phyloP scores from a whole-genome alignment of 2,329 filamentous ascomycete genomes.

The Teratosphaeria zuluensis region DNA sequence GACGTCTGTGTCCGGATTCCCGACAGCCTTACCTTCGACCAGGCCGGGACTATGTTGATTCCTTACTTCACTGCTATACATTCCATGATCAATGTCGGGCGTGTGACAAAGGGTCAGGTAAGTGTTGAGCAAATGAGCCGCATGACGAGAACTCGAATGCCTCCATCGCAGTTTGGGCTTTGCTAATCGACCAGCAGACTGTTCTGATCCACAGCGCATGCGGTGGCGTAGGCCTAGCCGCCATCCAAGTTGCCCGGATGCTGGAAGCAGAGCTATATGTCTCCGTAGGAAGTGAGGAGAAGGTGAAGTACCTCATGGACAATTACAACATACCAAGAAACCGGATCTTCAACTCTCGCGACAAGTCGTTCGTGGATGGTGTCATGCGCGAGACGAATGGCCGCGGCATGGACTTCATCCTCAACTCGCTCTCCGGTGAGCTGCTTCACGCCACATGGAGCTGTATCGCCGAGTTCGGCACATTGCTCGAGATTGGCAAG shows the following conservation, averaged over 20 bases:
- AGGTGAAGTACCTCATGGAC: constrained; percentile 13
- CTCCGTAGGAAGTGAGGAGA: constrained; percentile 17
- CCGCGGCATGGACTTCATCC: constrained; percentile 24
- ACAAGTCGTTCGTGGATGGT: constrained; percentile 15
- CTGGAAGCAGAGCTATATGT: constrained; percentile 19
- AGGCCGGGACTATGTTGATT: constrained; percentile 10
- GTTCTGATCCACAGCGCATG: constrained; percentile 23
- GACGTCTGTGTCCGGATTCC: constrained; percentile 4
- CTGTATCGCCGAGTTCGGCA: constrained; percentile 21
- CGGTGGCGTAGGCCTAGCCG: constrained; percentile 18
- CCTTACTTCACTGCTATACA: constrained; percentile 6
- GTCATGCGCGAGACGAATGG: constrained; percentile 18
- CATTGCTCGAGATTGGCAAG: constrained; percentile 22
- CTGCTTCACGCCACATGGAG: constrained; percentile 18
- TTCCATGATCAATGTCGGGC: constrained; percentile 3
- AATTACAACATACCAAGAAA: constrained; percentile 14
- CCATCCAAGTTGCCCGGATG: constrained; percentile 15
- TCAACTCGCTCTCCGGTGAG: constrained; percentile 21
- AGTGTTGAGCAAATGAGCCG: not conserved
- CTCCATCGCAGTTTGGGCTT: not conserved
- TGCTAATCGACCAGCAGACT: constrained; percentile 6
- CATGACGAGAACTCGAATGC: not conserved
- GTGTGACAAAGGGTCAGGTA: constrained; percentile 4
- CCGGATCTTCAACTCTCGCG: constrained; percentile 23
- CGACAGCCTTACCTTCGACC: constrained; percentile 10